Conservation (phyloP, 1,139 yeast species). For the Nakaseomyces bracarensis region DNA sequence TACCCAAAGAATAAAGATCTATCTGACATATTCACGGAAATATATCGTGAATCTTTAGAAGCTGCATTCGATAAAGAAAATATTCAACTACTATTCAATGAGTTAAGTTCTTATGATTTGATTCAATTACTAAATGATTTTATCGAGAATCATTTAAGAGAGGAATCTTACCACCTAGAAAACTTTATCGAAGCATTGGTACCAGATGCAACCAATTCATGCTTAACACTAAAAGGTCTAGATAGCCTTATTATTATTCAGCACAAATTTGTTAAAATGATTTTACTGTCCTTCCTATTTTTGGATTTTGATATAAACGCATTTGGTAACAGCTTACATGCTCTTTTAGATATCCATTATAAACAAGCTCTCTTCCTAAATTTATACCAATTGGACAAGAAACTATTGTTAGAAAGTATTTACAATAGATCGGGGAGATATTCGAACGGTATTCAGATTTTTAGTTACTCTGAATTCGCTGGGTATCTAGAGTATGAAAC, state of each 20-base stretch:
- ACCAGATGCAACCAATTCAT: slow-evolving; percentile 16
- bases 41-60: slow-evolving; percentile 33
- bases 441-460: slow-evolving; percentile 21
- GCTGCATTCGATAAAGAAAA: slow-evolving; percentile 29
- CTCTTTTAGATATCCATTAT: slow-evolving; percentile 23
- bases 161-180: slow-evolving; percentile 5
- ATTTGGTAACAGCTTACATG: slow-evolving; percentile 19
- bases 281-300: slow-evolving; percentile 24
- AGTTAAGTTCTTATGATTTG: slow-evolving; percentile 30
- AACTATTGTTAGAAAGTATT: slow-evolving; percentile 16
- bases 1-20: slow-evolving; percentile 17
- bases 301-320: slow-evolving; percentile 24
- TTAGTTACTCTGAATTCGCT: slow-evolving; percentile 22
- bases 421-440: slow-evolving; percentile 20
- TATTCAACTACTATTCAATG: slow-evolving; percentile 30
- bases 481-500: slow-evolving; percentile 17
- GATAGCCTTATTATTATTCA: slow-evolving; percentile 23
- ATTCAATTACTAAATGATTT: slow-evolving; percentile 20
- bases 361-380: slow-evolving; percentile 24
- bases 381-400: slow-evolving; percentile 23
- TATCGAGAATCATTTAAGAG: slow-evolving; percentile 21
- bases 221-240: slow-evolving; percentile 21
- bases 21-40: slow-evolving; percentile 28
- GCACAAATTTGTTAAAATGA: slow-evolving; percentile 21
- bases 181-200: slow-evolving; percentile 21